phyloP scores from a whole-genome alignment of 495 filamentous ascomycete genomes.

The Aspergillus carlsbadensis region DNA sequence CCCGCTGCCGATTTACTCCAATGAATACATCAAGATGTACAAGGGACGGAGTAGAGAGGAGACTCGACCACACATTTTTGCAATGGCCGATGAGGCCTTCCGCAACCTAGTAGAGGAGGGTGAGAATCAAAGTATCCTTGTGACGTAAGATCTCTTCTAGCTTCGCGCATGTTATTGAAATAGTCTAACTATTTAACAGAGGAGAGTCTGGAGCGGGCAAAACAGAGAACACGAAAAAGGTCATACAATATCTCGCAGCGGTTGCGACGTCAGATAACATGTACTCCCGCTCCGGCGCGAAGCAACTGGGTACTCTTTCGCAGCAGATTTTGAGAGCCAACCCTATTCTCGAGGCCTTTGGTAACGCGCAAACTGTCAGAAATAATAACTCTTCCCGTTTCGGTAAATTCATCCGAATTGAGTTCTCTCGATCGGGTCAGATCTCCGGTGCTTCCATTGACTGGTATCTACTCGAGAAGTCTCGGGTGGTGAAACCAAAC shows the following conservation, averaged over 20 bases:
- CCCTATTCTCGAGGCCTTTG: constrained; percentile 97
- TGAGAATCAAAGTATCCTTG: constrained; percentile 94
- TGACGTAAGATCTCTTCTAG: constrained; percentile 60
- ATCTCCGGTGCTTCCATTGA: constrained; percentile 97
- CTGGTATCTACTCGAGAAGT: constrained; percentile 98
- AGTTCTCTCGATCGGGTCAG: constrained; percentile 85
- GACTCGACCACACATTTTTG: constrained; percentile 95
- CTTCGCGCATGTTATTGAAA: not conserved
- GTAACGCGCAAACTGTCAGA: constrained; percentile 94
- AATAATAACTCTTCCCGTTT: constrained; percentile 99
- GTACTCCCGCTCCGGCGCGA: constrained; percentile 56
- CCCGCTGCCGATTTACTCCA: constrained; percentile 89
- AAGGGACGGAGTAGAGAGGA: constrained; percentile 86
- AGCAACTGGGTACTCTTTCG: constrained; percentile 83
- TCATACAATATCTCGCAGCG: constrained; percentile 96
- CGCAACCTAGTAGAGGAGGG: constrained; percentile 93
- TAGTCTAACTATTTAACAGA: constrained; percentile 28
- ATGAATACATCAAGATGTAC: constrained; percentile 97
- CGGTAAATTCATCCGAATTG: constrained; percentile 98
- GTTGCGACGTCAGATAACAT: constrained; percentile 83
- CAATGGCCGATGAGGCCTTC: constrained; percentile 97
- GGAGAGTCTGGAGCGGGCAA: constrained; percentile 99
- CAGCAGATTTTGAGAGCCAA: constrained; percentile 96
- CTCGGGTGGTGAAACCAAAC: constrained; percentile 86
- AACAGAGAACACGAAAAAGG: constrained; percentile 99